Evolutionary conservation across 306 rosid species (phyloP).

Genomic region (Carpinus fangiana): DNA sequence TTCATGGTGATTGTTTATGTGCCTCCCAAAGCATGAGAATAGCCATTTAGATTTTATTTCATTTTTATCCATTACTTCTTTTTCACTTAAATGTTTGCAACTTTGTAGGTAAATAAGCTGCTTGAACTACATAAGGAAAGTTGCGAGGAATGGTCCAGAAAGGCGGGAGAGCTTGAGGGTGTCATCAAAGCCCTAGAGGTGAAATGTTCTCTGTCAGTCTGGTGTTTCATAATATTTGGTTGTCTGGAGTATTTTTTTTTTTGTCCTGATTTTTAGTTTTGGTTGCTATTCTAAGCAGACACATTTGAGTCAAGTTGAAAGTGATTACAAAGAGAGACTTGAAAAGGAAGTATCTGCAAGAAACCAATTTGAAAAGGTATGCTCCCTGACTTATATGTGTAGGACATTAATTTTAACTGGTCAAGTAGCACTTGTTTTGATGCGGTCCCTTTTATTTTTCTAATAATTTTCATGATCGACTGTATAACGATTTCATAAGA

Average conservation of each 20-base stretch:
- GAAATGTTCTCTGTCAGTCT: conserved; percentile 23
- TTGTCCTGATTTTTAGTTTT: conserved; percentile 12
- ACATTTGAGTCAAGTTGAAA: conserved; percentile 72
- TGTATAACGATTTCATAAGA: not conserved
- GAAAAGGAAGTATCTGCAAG: conserved; percentile 64
- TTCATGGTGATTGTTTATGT: not conserved
- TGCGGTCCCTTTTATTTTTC: not conserved
- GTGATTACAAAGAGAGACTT: conserved; percentile 67
- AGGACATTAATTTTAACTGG: not conserved
- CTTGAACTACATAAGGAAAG: conserved; percentile 82
- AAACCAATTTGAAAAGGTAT: conserved; percentile 72
- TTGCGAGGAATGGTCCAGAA: conserved; percentile 87
- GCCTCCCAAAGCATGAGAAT: not conserved
- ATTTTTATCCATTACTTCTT: not conserved
- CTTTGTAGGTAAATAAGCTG: conserved; percentile 74
- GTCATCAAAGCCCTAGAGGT: conserved; percentile 93
- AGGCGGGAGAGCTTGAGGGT: conserved; percentile 92
- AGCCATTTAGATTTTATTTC: not conserved
- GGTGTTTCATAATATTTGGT: conserved; percentile 13
- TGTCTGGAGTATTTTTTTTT: not conserved
- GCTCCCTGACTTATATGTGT: conserved; percentile 14
- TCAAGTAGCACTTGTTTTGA: not conserved
- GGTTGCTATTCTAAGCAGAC: conserved; percentile 49
- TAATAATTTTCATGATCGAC: not conserved
- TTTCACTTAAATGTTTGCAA: conserved; percentile 5